Evolutionary conservation across 805 yeast species (phyloP), one percentile per base, ranked within the genome.

Genomic region (Geotrichum ghanense): DNA sequence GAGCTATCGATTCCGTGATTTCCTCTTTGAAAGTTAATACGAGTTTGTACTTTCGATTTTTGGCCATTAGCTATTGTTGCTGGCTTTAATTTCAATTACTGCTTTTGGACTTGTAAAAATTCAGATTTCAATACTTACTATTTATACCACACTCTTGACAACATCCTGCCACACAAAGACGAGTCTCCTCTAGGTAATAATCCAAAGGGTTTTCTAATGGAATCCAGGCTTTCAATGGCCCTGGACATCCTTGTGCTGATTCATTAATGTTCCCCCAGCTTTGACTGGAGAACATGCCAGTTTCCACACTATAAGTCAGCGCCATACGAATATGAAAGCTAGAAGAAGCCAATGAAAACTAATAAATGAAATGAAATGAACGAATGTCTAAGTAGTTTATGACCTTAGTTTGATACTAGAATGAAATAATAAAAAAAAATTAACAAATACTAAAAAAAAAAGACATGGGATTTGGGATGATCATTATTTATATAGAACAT

Each of bases 101-200:
- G n/a, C n/a, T n/a, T n/a, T n/a, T n/a, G n/a, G 31, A 22, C 34
- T 22, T n/a, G 23, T 19, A 5, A 39, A 19, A 5, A 22, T 19
- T 20, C 17, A n/a, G n/a, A n/a, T n/a, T 27, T 26, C 17, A n/a
- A 23, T 20, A 34, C 35, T 31, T 27, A 19, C 40, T 22, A 21
- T 43, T 21, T 7, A 20, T 34, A 12, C 40, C 45, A 22, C 40
- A 43, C 7, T 16, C 40, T 21, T 39, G 42, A 22, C 42, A 39
- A 21, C 35, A 43, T 37, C 25, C 41, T 9, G 35, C 24, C 12
- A 20, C 23, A 31, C 35, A 27, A 9, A 35, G n/a, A n/a, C 45
- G 10, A 31, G 26, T 22, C 19, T 25, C 42, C 12, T 42, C 44
- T 6, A 39, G 49, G 31, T 45, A 42, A 19, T 43, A 39, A n/a